These are phyloP conservation scores for Hirsutella thompsonii DNA, from an alignment of 2,329 filamentous ascomycete species.

Conservation along the genomic window DNA sequence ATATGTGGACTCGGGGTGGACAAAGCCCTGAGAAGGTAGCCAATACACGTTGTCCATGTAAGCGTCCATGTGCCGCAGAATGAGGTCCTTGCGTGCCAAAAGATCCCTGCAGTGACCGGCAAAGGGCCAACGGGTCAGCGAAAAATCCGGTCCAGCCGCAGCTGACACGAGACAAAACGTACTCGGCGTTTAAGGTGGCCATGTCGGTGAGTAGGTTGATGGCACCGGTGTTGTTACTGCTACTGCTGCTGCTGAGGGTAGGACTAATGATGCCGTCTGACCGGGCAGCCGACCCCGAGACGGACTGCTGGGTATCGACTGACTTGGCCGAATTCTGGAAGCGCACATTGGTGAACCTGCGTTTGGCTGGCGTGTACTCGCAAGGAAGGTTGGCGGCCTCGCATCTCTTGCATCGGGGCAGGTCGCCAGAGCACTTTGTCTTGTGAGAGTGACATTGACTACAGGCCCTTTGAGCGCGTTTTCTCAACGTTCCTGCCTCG, in stretches of 20 bases:
- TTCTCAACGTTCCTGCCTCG: constrained; percentile 27
- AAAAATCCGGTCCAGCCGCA: background rate
- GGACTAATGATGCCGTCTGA: constrained; percentile 9
- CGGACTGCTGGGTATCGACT: constrained; percentile 2
- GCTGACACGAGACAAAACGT: constrained; percentile 4
- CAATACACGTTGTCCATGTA: constrained; percentile 25
- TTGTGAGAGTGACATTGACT: constrained; percentile 27
- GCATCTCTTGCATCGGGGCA: constrained; percentile 26
- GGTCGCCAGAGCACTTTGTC: constrained; percentile 28
- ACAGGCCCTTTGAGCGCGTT: constrained; percentile 28
- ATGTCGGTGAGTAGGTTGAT: constrained; percentile 12
- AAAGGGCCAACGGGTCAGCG: no score
- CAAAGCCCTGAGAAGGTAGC: constrained; percentile 24
- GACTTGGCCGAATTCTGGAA: constrained; percentile 8
- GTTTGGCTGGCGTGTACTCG: constrained; percentile 25
- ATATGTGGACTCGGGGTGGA: constrained; percentile 22
- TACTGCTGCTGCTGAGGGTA: constrained; percentile 5
- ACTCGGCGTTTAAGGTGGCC: constrained; percentile 15
- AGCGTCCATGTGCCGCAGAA: constrained; percentile 22
- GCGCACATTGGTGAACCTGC: constrained; percentile 22
- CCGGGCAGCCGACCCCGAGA: constrained; percentile 4
- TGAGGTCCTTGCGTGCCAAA: constrained; percentile 19
- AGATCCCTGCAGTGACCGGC: constrained; percentile 13
- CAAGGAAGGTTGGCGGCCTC: constrained; percentile 19
- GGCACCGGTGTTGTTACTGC: constrained; percentile 4